These are phyloP conservation scores for Aspergillus sergii DNA, from an alignment of 2,329 filamentous ascomycete genomes.

Conservation along the genomic window DNA sequence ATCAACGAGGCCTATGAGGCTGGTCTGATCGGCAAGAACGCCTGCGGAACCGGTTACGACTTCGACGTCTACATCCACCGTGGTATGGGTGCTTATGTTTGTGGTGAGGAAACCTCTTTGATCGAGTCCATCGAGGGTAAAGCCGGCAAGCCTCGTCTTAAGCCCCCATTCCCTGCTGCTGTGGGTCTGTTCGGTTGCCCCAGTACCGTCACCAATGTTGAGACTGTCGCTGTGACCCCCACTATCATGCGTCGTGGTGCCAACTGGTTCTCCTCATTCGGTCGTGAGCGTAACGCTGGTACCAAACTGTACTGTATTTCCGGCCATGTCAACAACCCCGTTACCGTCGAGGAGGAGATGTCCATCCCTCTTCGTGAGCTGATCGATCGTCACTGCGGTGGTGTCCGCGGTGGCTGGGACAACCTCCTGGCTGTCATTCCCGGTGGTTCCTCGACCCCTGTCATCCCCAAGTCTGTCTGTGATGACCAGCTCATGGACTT, in stretches of 20 bases:
- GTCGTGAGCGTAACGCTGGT: constrained; percentile 92
- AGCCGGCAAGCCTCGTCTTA: constrained; percentile 95
- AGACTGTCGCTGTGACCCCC: constrained; percentile 92
- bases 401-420: constrained; percentile 95
- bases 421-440: constrained; percentile 95
- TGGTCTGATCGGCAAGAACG: constrained; percentile 96
- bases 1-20: constrained; percentile 98
- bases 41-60: constrained; percentile 94
- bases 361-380: constrained; percentile 93
- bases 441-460: constrained; percentile 93
- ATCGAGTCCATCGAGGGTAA: constrained; percentile 99
- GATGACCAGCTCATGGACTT: constrained; percentile 99
- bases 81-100: constrained; percentile 96
- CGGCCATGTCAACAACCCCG: constrained; percentile 97
- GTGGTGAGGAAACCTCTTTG: constrained; percentile 95
- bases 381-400: constrained; percentile 97
- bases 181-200: constrained; percentile 98
- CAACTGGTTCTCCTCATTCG: constrained; percentile 90
- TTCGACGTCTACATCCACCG: constrained; percentile 97
- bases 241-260: constrained; percentile 93
- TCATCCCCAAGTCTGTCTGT: constrained; percentile 85
- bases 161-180: constrained; percentile 96
- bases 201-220: constrained; percentile 96
- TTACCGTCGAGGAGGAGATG: constrained; percentile 99
- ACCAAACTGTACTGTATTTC: constrained; percentile 99